Base-by-base conservation (phyloP, 2,329 filamentous ascomycete genomes). In the Hypoxylon sp. region DNA sequence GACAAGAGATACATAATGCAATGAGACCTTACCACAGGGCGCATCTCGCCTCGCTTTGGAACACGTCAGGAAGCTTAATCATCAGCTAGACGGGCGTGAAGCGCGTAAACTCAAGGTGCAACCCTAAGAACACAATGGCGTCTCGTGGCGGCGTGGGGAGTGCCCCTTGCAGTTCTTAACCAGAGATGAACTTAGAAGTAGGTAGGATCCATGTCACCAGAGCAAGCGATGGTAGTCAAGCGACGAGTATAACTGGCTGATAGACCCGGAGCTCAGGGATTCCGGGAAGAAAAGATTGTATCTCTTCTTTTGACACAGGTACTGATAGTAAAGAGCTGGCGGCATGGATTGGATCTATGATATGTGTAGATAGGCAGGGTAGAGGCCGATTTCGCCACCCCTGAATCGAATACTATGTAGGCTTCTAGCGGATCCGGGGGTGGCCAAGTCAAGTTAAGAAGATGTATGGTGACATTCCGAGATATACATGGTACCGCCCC, bases 401-500 rank as follows among this genome's bases (percentile, higher is more conserved):
- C 58, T 69, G 67, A 59, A 65, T 66, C 48, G 26, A 61, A 58
- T 42, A 63, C 52, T 53, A 33, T 29, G 31, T 63, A 61, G 57
- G 50, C 59, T 61, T 51, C 58, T 51, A 47, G 62, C 51, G 62
- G 64, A 58, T 59, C 63, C 35, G 57, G 60, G 61, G 67, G 65
- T 54, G 57, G 66, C 64, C 65, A 68, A 67, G 61, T 63, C 33
- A 55, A 66, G 63, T 69, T 55, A 55, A 72, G 55, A 65, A 67
- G 62, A 72, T 70, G 67, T 68, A 73, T 60, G 67, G 68, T 69
- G 51, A 51, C 66, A 73, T 68, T 72, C 70, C 71, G 70, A 73
- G 65, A 68, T 68, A 66, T 64, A 63, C 51, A 67, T 67, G 54
- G 59, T 64, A 58, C 37, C 62, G 54, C 47, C 55, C 65, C 62